These are phyloP conservation scores for Entophlyctis luteolus DNA, from an alignment of 192 early-diverging fungal species.

Conservation along the genomic window DNA sequence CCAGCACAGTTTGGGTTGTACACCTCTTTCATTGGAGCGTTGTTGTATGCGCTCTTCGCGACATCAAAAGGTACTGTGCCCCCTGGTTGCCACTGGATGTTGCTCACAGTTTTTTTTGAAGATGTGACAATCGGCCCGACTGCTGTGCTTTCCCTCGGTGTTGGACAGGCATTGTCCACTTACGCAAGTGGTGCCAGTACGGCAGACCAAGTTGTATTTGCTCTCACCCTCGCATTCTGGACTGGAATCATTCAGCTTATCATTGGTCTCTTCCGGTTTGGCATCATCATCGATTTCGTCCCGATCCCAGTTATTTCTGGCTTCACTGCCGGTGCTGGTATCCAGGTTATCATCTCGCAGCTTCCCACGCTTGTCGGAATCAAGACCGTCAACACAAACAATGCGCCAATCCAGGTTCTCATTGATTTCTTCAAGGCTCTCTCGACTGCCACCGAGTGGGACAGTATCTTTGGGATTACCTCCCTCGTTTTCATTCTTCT, in stretches of 20 bases:
- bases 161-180: slow-evolving; percentile 59
- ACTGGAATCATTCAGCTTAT: slow-evolving; percentile 65
- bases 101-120: not conserved
- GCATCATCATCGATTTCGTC: slow-evolving; percentile 84
- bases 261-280: slow-evolving; percentile 77
- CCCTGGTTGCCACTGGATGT: too few relatives aligned
- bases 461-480: slow-evolving; percentile 53
- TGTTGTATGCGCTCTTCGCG: slow-evolving; percentile 67
- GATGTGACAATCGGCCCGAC: slow-evolving; percentile 68
- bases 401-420: slow-evolving; percentile 70
- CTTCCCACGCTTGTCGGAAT: slow-evolving; percentile 76
- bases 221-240: slow-evolving; percentile 64
- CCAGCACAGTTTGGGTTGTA: slow-evolving; percentile 74
- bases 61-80: slow-evolving; percentile 64
- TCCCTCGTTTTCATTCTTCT: slow-evolving; percentile 42
- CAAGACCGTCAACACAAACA: slow-evolving; percentile 67
- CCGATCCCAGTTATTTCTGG: slow-evolving; percentile 57
- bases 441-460: slow-evolving; percentile 34
- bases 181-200: slow-evolving; percentile 14
- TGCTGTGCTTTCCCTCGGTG: slow-evolving; percentile 72
- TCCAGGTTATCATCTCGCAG: slow-evolving; percentile 78
- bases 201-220: slow-evolving; percentile 42
- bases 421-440: slow-evolving; percentile 51
- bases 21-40: slow-evolving; percentile 65
- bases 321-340: slow-evolving; percentile 65